phyloP scores from a whole-genome alignment of 2,329 filamentous ascomycete species.

The Metarhizium humberi region DNA sequence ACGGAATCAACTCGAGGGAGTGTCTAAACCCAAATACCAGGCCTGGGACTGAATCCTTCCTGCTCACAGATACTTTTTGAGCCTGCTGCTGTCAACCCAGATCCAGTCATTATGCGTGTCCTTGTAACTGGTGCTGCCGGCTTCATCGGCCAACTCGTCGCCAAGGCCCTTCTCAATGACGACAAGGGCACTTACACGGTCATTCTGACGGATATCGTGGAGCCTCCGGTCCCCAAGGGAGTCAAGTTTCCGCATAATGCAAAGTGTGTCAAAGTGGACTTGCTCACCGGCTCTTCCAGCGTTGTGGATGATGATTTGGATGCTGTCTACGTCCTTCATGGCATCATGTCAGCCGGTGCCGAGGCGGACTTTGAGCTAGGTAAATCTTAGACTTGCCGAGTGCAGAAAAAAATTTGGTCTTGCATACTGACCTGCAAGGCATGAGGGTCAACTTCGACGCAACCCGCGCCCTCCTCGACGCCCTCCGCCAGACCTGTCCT shows the following conservation, averaged over 20 bases:
- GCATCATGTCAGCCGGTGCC: constrained; percentile 53
- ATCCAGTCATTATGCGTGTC: constrained; percentile 19
- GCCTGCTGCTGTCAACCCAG: not conserved
- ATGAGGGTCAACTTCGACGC: constrained; percentile 48
- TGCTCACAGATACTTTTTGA: too few species aligned
- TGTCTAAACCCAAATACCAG: not conserved
- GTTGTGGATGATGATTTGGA: constrained; percentile 22
- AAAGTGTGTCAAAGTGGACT: constrained; percentile 8
- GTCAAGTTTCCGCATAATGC: constrained; percentile 19
- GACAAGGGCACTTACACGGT: constrained; percentile 26
- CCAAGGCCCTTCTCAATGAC: constrained; percentile 38
- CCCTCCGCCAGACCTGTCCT: constrained; percentile 31
- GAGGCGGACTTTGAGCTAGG: constrained; percentile 44
- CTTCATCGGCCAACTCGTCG: constrained; percentile 52
- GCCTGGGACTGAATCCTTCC: not conserved
- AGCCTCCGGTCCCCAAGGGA: constrained; percentile 33
- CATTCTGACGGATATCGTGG: constrained; percentile 44
- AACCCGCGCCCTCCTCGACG: constrained; percentile 42
- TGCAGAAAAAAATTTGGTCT: not conserved
- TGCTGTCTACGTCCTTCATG: constrained; percentile 49
- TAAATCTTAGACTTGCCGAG: not conserved
- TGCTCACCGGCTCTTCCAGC: not conserved
- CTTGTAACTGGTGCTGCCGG: constrained; percentile 50
- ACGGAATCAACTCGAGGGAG: not conserved
- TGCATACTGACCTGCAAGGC: constrained; percentile 15